A percentile compares a stretch with the other conserved stretches of the same genome.
These are phyloP conservation scores for Umbilicaria muhlenbergii DNA, from an alignment of 495 filamentous ascomycete genomes.

Conservation along the genomic window DNA sequence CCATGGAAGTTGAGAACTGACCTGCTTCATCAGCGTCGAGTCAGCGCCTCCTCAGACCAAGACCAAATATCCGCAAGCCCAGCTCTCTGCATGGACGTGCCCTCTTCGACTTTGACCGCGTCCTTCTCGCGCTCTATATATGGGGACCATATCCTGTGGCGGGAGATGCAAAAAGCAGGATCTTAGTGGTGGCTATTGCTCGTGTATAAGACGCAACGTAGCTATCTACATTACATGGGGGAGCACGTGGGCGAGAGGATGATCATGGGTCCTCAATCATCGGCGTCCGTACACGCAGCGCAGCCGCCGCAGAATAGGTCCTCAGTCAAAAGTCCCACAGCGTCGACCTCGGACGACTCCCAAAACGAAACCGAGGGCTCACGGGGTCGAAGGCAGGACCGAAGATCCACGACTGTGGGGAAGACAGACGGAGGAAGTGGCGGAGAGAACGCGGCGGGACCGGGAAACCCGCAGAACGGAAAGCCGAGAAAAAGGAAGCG, in stretches of 20 bases:
- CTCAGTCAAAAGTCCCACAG: conserved; percentile 13
- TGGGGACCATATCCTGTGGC: not conserved
- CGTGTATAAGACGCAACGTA: not conserved
- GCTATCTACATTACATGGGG: not conserved
- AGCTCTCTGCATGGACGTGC: not conserved
- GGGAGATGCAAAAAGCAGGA: not conserved
- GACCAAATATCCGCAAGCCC: not conserved
- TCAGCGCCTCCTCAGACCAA: not conserved
- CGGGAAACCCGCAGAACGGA: conserved; percentile 16
- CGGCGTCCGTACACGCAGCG: conserved; percentile 1
- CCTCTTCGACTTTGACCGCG: not conserved
- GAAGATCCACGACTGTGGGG: conserved; percentile 11
- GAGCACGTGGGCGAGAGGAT: not conserved
- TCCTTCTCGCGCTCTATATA: not conserved
- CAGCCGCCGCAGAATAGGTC: conserved; percentile 10
- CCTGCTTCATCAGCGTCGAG: not conserved
- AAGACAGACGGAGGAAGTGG: conserved; percentile 18
- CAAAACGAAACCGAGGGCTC: conserved; percentile 10
- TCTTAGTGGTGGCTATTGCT: not conserved
- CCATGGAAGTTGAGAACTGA: not conserved
- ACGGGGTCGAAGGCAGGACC: conserved; percentile 12
- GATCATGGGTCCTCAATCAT: conserved; percentile 6
- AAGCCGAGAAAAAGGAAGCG: conserved; percentile 55
- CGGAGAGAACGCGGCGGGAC: conserved; percentile 17
- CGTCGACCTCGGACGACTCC: conserved; percentile 11